Evolutionary conservation across 768 basidiomycete genomes (phyloP).

Genomic region (Piloderma croceum): DNA sequence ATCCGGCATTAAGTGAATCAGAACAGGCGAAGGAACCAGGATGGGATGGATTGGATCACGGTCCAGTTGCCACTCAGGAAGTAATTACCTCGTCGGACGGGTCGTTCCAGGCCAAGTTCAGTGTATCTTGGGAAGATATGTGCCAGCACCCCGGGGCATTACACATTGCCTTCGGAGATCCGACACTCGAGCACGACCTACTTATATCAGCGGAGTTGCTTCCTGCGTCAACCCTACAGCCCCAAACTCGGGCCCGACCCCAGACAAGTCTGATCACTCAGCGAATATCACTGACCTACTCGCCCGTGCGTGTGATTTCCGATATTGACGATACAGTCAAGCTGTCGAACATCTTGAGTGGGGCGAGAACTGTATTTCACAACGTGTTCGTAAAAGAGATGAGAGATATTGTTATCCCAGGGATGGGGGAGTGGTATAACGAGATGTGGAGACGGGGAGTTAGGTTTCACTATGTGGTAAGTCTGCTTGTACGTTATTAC

Average conservation of each 20-base stretch:
- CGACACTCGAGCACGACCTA: slow-evolving; percentile 44
- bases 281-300: slow-evolving; percentile 50
- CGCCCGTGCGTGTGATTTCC: slow-evolving; percentile 74
- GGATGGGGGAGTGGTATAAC: slow-evolving; percentile 77
- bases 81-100: slow-evolving; percentile 65
- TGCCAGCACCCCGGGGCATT: slow-evolving; percentile 53
- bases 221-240: slow-evolving; percentile 32
- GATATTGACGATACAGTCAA: slow-evolving; percentile 96
- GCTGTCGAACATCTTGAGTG: slow-evolving; percentile 66
- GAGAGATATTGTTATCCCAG: slow-evolving; percentile 71
- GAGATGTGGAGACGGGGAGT: slow-evolving; percentile 66
- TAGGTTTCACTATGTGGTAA: slow-evolving; percentile 83
- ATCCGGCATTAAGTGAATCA: slow-evolving; percentile 11
- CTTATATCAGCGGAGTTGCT: slow-evolving; percentile 48
- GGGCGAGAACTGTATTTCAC: slow-evolving; percentile 77
- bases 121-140: slow-evolving; percentile 64
- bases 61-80: slow-evolving; percentile 45
- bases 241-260: slow-evolving; percentile 7
- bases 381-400: slow-evolving; percentile 90
- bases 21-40: slow-evolving; percentile 24
- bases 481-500: slow-evolving; percentile 23
- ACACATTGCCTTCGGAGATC: slow-evolving; percentile 53
- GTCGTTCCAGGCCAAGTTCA: slow-evolving; percentile 61
- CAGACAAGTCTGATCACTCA: slow-evolving; percentile 23
- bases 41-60: slow-evolving; percentile 26